Evolutionary conservation across 306 rosid species (phyloP), one percentile per base, ranked within the genome.

Genomic region (Echinosophora koreensis): DNA sequence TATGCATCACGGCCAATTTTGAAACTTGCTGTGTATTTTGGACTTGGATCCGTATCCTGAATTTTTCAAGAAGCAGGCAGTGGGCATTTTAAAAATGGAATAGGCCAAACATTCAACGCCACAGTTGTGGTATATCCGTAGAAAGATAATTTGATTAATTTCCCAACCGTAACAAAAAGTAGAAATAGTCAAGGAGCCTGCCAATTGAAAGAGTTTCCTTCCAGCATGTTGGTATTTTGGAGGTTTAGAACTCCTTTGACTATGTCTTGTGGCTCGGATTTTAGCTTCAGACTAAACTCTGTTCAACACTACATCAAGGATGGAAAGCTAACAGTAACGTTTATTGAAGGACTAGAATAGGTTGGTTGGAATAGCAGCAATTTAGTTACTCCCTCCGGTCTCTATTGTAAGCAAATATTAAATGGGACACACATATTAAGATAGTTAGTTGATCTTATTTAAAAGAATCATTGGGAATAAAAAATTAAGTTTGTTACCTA

Each of bases 1-100:
- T 10, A 51, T n/a, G 49, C 69, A 70, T 38, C 44, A 71, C 65
- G 64, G 41, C 39, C 47, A 30, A 65, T 37, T 63, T 75, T 28
- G 14, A 62, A 38, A 81, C 49, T 27, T 46, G 54, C 16, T 11
- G 18, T 47, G 27, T 18, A 54, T 15, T 15, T 38, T 14, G 35
- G 64, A 54, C 49, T 41, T 28, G 38, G 61, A 64, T 17, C 30
- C 1, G 17, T 44, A 28, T 28, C 46, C 57, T 52, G 66, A 44
- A 27, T 50, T n/a, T 38, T 39, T 71, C 52, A 54, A 41, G 74
- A 6, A 42, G 2, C 42, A 12, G 12, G 22, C 61, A n/a, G 38
- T 15, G 17, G 37, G 49, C 28, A 51, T 52, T n/a, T 52, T 39
- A 39, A 66, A 66, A 27, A 35, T 30, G 35, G 79, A 76, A 38